A percentile compares a stretch with the other conserved stretches of the same genome.
Conservation (phyloP, 1,284 basidiomycete genomes). For the Cryptococcus hybrid region DNA sequence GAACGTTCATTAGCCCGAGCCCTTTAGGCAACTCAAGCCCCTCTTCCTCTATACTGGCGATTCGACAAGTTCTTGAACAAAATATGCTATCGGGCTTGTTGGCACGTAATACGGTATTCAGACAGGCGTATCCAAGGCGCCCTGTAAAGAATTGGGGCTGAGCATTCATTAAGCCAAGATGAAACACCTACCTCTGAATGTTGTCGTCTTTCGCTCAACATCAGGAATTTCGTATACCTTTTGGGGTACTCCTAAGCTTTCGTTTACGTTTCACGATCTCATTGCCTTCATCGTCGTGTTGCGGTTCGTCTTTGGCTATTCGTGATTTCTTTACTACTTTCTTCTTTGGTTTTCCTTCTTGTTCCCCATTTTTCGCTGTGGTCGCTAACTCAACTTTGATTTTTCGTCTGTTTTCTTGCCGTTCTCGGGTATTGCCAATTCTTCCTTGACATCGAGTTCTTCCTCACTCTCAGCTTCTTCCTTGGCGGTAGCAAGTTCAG, state of each 20-base stretch:
- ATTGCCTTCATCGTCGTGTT: conserved; percentile 36
- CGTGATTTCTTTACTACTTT: conserved; percentile 32
- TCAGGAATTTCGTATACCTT: conserved; percentile 65
- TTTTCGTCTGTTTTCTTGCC: too few relatives aligned
- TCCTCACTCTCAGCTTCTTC: conserved; percentile 31
- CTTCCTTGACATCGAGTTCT: too few relatives aligned
- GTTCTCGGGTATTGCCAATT: too few relatives aligned
- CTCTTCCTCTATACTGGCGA: conserved; percentile 75
- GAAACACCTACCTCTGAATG: conserved; percentile 58
- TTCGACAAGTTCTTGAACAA: conserved; percentile 63
- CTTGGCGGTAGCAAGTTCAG: background rate
- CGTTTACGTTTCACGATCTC: conserved; percentile 50
- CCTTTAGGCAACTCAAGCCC: conserved; percentile 77
- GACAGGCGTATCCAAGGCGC: conserved; percentile 47
- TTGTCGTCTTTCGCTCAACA: conserved; percentile 55
- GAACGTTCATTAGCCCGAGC: conserved; percentile 69
- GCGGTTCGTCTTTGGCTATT: conserved; percentile 34
- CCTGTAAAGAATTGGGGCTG: conserved; percentile 21
- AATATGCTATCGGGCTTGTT: conserved; percentile 23
- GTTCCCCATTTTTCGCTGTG: too few relatives aligned
- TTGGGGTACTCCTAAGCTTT: conserved; percentile 45
- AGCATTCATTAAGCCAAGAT: background rate
- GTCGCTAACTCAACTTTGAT: too few relatives aligned
- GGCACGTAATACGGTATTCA: conserved; percentile 22
- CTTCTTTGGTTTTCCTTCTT: conserved; percentile 20